Base-by-base conservation (phyloP, 1,139 yeast species). In the Hyphopichia buzzinii region DNA sequence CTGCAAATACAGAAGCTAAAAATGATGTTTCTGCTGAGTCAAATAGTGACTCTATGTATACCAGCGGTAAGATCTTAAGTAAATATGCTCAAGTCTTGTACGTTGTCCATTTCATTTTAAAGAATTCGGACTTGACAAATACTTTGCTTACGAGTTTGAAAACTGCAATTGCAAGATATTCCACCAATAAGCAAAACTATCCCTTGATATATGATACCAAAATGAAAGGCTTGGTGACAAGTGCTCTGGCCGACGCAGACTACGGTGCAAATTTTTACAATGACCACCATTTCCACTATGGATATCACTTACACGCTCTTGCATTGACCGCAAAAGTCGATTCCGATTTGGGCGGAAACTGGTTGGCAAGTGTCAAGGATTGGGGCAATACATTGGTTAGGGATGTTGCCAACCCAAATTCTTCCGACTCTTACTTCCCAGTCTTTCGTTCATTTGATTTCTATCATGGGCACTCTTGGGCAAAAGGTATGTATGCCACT, bases 381-480 rank as follows among this genome's bases (percentile, higher is more conserved):
- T 82, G 84, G 83, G 81, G 82, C 37, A 80, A 81, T 52, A 48
- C 77, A 2, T 66, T 83, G 43, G 65, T 83, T 24, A 72, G 88
- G 50, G 89, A 83, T 54, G 84, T 80, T 31, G 85, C 85, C 31
- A 82, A 82, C 49, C 86, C 85, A 26, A 69, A 79, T 41, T 49
- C 31, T 4, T 59, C 59, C 2, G 88, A 82, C 53, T 34, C 61
- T 1, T 71, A 70, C 53, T 84, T 81, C 74, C 90, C 92, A 2
- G 81, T 76, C 15, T 79, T 71, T 37, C 70, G 90, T 46, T 70
- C 67, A 62, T 84, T 83, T 55, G 88, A 82, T 54, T 84, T 82
- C 81, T 84, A 59, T 59, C 65, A 69, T 35, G 92, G 92, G 19
- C 90, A 83, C 56, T 81, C 88, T 5, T 83, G 88, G 86, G 89